Evolutionary conservation across 2,329 filamentous ascomycete genomes (phyloP).

Genomic region (Knufia petricola): DNA sequence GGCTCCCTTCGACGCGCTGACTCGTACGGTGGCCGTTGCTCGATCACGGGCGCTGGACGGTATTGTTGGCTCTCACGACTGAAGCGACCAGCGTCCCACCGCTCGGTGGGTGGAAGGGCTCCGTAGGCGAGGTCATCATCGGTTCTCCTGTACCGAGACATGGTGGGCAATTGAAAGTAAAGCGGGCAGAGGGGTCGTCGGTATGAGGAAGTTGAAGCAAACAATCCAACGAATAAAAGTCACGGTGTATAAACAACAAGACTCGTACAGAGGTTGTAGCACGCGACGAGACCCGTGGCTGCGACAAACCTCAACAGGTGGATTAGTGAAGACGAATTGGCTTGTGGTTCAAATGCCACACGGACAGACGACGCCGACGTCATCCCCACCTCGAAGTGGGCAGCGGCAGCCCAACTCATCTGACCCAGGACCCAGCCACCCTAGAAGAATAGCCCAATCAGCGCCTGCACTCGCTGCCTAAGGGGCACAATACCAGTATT

Average conservation of each 20-base stretch:
- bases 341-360: neutral
- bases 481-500: no score
- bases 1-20: slow-evolving; percentile 25
- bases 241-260: no score
- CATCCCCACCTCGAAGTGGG: slow-evolving; percentile 5
- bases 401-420: neutral
- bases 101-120: slow-evolving; percentile 19
- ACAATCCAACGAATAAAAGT: no score
- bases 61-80: slow-evolving; percentile 33
- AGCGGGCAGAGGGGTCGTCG: neutral
- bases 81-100: slow-evolving; percentile 35
- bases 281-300: neutral
- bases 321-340: neutral
- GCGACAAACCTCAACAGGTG: neutral
- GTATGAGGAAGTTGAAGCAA: neutral
- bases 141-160: slow-evolving; percentile 20
- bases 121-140: slow-evolving; percentile 21
- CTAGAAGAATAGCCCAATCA: slow-evolving; percentile 1
- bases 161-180: slow-evolving; percentile 7
- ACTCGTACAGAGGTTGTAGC: neutral
- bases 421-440: neutral
- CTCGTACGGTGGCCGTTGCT: slow-evolving; percentile 17
- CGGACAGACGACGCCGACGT: neutral
- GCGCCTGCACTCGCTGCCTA: neutral
- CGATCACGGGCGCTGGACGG: slow-evolving; percentile 28